Evolutionary conservation across 192 early-diverging fungal genomes (phyloP).

Genomic region (Linnemannia zychae): DNA sequence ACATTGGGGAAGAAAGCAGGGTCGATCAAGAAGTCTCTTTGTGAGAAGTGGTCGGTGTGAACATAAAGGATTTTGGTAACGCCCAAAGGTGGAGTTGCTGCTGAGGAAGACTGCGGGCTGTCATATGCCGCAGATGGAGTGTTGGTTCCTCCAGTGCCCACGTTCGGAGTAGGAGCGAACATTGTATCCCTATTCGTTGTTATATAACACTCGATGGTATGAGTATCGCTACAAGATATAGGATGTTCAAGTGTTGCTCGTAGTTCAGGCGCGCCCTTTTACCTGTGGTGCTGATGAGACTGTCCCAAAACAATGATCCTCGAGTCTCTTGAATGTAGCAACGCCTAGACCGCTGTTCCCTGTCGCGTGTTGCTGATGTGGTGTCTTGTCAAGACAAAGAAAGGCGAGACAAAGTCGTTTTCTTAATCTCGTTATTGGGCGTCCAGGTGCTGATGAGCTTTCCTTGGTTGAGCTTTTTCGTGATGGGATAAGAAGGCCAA

Average conservation of each 20-base stretch:
- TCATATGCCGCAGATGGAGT: not conserved
- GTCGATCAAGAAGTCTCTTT: slow-evolving; percentile 77
- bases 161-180: slow-evolving; percentile 7
- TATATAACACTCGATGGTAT: not conserved
- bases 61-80: slow-evolving; percentile 62
- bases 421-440: not conserved
- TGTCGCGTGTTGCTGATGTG: not conserved
- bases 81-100: slow-evolving; percentile 11
- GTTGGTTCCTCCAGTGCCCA: slow-evolving; percentile 10
- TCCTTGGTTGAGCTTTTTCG: not conserved
- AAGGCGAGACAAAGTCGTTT: not conserved
- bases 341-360: not conserved
- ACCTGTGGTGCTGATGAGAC: too few relatives aligned
- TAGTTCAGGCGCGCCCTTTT: too few relatives aligned
- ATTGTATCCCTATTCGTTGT: slow-evolving; percentile 5
- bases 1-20: slow-evolving; percentile 74
- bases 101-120: slow-evolving; percentile 2
- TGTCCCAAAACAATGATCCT: not conserved
- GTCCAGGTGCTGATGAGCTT: not conserved
- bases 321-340: not conserved
- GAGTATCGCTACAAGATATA: not conserved
- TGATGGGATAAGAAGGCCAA: not conserved
- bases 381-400: not conserved
- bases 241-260: not conserved
- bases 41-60: slow-evolving; percentile 69